Evolutionary conservation across 2,329 filamentous ascomycete species (phyloP), one percentile per base, ranked within the genome.

Genomic region (Aspergillus pseudonomiae): DNA sequence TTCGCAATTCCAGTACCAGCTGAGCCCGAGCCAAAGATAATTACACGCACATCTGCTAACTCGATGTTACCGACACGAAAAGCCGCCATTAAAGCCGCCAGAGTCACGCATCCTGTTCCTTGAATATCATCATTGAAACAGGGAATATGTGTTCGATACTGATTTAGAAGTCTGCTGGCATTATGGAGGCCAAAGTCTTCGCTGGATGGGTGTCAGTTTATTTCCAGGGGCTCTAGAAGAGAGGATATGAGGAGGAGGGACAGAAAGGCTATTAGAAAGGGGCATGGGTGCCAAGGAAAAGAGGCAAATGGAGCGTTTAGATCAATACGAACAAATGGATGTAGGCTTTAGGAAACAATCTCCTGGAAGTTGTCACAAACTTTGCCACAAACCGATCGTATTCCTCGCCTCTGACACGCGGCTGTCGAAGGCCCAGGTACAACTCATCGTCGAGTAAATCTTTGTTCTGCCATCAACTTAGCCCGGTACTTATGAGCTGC

Each of bases 91-190:
- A 96, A 89, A 1, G 91, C 93, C 0, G 93, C 93, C 0, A 96
- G 84, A 0, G 93, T 94, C 1, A 96, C 92, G 63, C 91, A 94
- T 0, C 93, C 93, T 0, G 93, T 96, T 1, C 93, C 93, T 76
- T 96, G 93, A 0, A 96, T 89, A 74, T 96, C 93, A 63, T 96
- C 93, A 71, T 96, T 96, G 83, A 97, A 96, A 75, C 92, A 96
- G 0, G 93, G 84, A 9, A 94, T 89, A 57, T 90, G 73, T 0
- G 89, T 84, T 1, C 89, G 86, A 71, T 95, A 96, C 41, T 83
- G 85, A 64, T 96, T 91, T 0, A 96, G 82, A 2, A 96, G 86
- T 4, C 91, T 86, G 34, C 91, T 84, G 0, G 92, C 91, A 71
- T 96, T 96, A 1, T 77, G 77, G 0, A 96, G 79, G 0, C 92